These are phyloP conservation scores for Sordariomycetes sp. DNA, from an alignment of 2,329 filamentous ascomycete species.

Conservation along the genomic window DNA sequence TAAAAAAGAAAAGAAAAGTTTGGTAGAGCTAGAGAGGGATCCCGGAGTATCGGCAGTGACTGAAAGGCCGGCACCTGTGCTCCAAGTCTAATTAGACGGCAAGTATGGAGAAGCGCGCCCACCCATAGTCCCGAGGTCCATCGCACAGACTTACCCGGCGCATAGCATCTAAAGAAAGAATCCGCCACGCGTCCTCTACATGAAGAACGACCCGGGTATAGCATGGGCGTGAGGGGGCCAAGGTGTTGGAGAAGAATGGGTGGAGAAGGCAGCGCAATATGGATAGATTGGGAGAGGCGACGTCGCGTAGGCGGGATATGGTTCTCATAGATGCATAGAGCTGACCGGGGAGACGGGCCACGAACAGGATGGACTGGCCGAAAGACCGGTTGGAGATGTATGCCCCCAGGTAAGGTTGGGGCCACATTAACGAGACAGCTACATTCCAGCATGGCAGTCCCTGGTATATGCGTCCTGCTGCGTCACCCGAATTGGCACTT, in stretches of 20 bases:
- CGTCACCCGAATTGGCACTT: too few species aligned
- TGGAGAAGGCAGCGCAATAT: conserved; percentile 1
- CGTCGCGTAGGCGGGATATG: not conserved
- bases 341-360: not conserved
- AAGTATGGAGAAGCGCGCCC: too few species aligned
- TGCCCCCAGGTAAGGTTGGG: not conserved
- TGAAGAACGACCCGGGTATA: not conserved
- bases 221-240: not conserved
- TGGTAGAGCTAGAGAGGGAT: conserved; percentile 1
- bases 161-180: not conserved
- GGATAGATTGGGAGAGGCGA: not conserved
- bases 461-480: not conserved
- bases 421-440: not conserved
- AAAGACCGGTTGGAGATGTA: not conserved
- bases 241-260: not conserved
- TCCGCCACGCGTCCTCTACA: not conserved
- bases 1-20: not conserved
- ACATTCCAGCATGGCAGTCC: not conserved
- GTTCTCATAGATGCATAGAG: not conserved
- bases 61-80: not conserved
- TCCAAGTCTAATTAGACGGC: too few species aligned
- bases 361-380: not conserved
- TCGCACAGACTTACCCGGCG: too few species aligned
- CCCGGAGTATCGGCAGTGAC: not conserved
- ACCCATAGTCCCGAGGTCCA: too few species aligned